Evolutionary conservation across 2,329 filamentous ascomycete species (phyloP), one percentile per base, ranked within the genome.

Genomic region (Nemania diffusa): DNA sequence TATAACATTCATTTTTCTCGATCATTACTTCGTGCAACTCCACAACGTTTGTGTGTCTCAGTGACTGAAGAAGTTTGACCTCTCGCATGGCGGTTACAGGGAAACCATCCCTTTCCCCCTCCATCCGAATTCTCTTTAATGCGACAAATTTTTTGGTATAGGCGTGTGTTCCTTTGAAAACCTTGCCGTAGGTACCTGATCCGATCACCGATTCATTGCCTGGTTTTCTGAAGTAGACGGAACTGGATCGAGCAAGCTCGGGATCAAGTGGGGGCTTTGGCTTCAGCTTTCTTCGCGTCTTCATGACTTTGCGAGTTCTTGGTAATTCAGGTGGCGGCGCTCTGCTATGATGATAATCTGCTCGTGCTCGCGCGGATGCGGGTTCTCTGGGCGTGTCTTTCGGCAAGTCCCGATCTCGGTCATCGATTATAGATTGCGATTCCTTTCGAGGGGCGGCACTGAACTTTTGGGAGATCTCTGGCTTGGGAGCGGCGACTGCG

Each of bases 201-300:
- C 95, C 95, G 22, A 98, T 91, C 0, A 98, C 95, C 0, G 95
- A 98, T 78, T 97, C 95, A 73, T 98, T 97, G n/a, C 95, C 95
- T 1, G 94, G 94, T 77, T 97, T 98, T 70, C 95, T 87, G 81
- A 91, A 97, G 79, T 97, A 98, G 3, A 98, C 94, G 0, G 94
- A 97, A 52, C 95, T 91, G 0, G 94, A 97, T 5, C 85, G 83
- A 11, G 89, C 88, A 73, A 95, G 88, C 34, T 97, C 92, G 26
- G 89, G 82, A 0, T 90, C 82, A 1, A 98, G 81, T 5, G 84
- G 87, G 2, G 93, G 93, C 59, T 90, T 89, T 53, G 89, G 84
- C 76, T 94, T 96, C 13, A 88, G 81, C 32, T 91, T 88, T 77
- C 86, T 92, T 79, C 92, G 85, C 2, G 88, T 88, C 79, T 87